Base-by-base conservation (phyloP, 1,139 yeast genomes). In the Pichia sorboxylosa region DNA sequence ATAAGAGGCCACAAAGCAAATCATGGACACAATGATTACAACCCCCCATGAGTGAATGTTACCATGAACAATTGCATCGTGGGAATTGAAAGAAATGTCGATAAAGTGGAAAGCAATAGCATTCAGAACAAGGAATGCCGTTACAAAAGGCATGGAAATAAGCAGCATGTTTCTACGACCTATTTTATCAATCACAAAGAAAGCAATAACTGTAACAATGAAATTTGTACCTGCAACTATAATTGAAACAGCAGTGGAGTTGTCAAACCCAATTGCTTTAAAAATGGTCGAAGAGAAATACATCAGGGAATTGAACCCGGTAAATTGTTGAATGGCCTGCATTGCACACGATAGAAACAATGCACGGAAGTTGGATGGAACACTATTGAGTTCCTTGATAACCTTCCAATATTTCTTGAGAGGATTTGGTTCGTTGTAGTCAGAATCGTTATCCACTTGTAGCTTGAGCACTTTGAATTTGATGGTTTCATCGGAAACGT, bases 261-360 rank as follows among this genome's bases (percentile, higher is more conserved):
- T 73, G 40, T 71, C 48, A 55, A 87, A 87, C 2, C 97, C 97
- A 36, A 84, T 82, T 27, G 87, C 75, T 55, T 82, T 77, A 54
- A 87, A 87, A 44, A 87, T 77, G 2, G 95, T 84, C 25, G 93
- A 76, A 36, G 93, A 78, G 58, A 85, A 87, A 59, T 87, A 87
- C 93, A 87, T 82, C 48, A 87, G 68, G 4, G 96, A 82, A 61
- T 87, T 87, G 70, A 85, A 87, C 44, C 96, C 96, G 15, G 94
- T 81, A 48, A 85, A 84, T 58, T 87, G 96, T 60, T 87, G 96
- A 51, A 87, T 81, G 41, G 93, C 95, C 59, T 87, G 97, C 45
- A 85, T 62, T 20, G 92, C 94, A 62, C 95, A 85, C 5, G 90
- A 92, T 47, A 87, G 74, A 28, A 85, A 63, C 41, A 87, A 66